Evolutionary conservation across 805 yeast species (phyloP).

Genomic region (Myxozyma monticola): DNA sequence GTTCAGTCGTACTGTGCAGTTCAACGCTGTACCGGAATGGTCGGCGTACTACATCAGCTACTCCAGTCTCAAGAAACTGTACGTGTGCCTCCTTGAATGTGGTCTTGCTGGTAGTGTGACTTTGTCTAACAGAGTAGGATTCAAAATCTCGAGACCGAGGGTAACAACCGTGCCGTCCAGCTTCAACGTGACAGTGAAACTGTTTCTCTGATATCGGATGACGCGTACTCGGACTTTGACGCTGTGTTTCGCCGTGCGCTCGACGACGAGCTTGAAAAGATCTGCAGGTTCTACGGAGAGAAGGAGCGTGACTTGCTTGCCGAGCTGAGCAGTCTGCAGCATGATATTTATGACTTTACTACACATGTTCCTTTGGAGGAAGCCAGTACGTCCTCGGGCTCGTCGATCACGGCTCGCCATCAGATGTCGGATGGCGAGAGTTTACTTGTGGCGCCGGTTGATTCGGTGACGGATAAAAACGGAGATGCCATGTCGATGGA

Average conservation of each 20-base stretch:
- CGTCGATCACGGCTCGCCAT: constrained; percentile 15
- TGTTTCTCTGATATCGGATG: constrained; percentile 39
- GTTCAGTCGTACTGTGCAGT: constrained; percentile 91
- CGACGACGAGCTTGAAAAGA: constrained; percentile 72
- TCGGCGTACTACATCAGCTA: constrained; percentile 87
- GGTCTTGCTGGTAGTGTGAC: neutral
- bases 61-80: constrained; percentile 76
- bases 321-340: constrained; percentile 56
- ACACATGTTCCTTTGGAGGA: constrained; percentile 1
- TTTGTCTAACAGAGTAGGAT: constrained; percentile 41
- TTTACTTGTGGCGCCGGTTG: neutral
- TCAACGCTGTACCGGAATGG: constrained; percentile 99
- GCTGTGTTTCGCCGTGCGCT: constrained; percentile 67
- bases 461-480: constrained; percentile 4
- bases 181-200: constrained; percentile 34
- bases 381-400: constrained; percentile 16
- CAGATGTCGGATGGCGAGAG: constrained; percentile 18
- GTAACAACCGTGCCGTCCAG: constrained; percentile 33
- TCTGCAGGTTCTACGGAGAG: constrained; percentile 68
- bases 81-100: constrained; percentile 1
- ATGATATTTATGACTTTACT: constrained; percentile 60
- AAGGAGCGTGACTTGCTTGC: constrained; percentile 62
- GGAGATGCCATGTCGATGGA: constrained; percentile 13
- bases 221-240: constrained; percentile 48
- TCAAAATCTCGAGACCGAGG: constrained; percentile 68